Percentiles rank a stretch among this genome's conserved stretches.
These are phyloP conservation scores for Nosema muscidifuracis DNA, from an alignment of 371 early-diverging fungal genomes.

Conservation along the genomic window DNA sequence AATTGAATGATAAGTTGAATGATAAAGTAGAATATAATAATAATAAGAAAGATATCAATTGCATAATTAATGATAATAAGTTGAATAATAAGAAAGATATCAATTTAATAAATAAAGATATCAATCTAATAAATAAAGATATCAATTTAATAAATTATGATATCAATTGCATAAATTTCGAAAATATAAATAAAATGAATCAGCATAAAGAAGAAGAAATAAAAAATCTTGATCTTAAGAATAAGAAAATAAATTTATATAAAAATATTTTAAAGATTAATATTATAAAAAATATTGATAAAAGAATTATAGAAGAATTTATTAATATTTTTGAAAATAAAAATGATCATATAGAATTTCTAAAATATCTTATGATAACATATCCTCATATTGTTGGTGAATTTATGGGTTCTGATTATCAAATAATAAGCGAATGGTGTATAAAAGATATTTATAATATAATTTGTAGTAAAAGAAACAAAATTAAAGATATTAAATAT, in stretches of 20 bases:
- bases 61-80: not conserved
- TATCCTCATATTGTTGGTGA: constrained; percentile 8
- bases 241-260: not conserved
- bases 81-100: not conserved
- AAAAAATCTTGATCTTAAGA: not conserved
- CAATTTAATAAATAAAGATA: too few species aligned
- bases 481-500: not conserved
- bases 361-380: constrained; percentile 2
- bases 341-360: constrained; percentile 11
- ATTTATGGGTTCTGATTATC: not conserved
- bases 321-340: not conserved
- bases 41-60: not conserved
- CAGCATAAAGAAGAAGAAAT: not conserved
- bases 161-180: not conserved
- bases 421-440: not conserved
- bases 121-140: too few species aligned
- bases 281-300: not conserved
- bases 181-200: not conserved
- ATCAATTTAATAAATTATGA: not conserved
- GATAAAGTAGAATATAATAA: not conserved
- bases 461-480: not conserved
- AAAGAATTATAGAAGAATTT: constrained; percentile 9
- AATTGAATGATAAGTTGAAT: too few species aligned
- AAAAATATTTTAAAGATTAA: constrained; percentile 2
- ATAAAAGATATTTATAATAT: not conserved